Percentiles rank a stretch among this genome's conserved stretches.
phyloP scores from a whole-genome alignment of 495 filamentous ascomycete genomes.

The Pseudoneurospora amorphoporcata region DNA sequence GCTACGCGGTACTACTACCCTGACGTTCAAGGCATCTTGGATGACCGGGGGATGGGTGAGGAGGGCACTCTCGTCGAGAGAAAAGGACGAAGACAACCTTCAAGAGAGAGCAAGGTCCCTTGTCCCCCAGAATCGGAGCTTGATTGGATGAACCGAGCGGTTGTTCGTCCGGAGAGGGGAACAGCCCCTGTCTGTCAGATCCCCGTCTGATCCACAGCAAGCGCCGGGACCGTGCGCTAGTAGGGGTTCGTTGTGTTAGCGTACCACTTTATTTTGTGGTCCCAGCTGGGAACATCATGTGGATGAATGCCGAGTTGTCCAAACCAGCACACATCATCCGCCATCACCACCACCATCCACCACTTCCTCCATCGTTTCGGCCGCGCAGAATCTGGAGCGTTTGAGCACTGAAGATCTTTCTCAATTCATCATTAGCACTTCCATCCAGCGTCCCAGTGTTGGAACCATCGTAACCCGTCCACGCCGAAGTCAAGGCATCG shows the following conservation, averaged over 20 bases:
- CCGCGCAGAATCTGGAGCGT: neutral
- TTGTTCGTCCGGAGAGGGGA: slow-evolving; percentile 1
- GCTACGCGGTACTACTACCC: neutral
- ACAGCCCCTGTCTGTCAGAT: slow-evolving; percentile 13
- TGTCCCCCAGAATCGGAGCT: neutral
- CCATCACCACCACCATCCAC: neutral
- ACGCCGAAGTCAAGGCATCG: neutral
- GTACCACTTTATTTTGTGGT: neutral
- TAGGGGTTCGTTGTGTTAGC: neutral
- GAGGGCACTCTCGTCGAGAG: neutral
- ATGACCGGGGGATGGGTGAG: neutral
- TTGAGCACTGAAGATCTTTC: neutral
- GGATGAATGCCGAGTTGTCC: neutral
- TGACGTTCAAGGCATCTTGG: neutral
- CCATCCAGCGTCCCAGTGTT: neutral
- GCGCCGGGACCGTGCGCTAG: slow-evolving; percentile 12
- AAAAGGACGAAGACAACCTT: neutral
- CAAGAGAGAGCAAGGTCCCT: neutral
- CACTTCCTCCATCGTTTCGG: neutral
- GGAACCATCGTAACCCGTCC: neutral
- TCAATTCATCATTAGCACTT: neutral
- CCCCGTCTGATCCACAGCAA: slow-evolving; percentile 13
- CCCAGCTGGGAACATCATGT: neutral
- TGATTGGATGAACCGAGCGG: slow-evolving; percentile 9
- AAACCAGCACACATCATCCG: neutral